Conservation (phyloP, 176 grass and related monocot genomes). For the Poa annua region DNA sequence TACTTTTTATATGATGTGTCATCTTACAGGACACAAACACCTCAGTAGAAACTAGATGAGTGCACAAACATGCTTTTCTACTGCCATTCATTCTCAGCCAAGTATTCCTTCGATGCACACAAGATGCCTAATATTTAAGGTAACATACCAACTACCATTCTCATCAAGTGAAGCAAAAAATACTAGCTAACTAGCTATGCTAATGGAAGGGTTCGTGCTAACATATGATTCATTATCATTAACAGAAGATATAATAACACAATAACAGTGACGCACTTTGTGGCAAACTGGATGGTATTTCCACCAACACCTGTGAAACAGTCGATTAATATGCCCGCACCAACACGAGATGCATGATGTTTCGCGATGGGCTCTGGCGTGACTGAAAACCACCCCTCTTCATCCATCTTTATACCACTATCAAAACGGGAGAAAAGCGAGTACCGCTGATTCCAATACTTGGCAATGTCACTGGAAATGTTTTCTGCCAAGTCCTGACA, state of each 20-base stretch:
- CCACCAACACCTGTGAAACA: conserved; percentile 93
- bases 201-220: conserved; percentile 9
- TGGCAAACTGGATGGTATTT: conserved; percentile 96
- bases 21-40: conserved; percentile 11
- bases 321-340: conserved; percentile 61
- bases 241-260: conserved; percentile 30
- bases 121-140: neutral
- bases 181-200: neutral
- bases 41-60: conserved; percentile 8
- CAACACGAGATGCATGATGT: conserved; percentile 84
- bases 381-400: conserved; percentile 99
- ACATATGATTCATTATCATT: conserved; percentile 17
- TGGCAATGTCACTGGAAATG: conserved; percentile 58
- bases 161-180: neutral
- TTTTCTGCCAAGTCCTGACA: conserved; percentile 43
- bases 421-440: conserved; percentile 89
- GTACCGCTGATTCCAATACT: conserved; percentile 94
- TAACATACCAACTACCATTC: neutral
- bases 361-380: conserved; percentile 88
- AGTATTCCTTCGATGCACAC: neutral
- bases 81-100: neutral
- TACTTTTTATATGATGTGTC: neutral
- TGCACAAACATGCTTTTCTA: neutral
- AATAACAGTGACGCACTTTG: conserved; percentile 55
- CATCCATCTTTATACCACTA: conserved; percentile 91